Conservation (phyloP, 345 rosid species). For the Corymbia maculata region DNA sequence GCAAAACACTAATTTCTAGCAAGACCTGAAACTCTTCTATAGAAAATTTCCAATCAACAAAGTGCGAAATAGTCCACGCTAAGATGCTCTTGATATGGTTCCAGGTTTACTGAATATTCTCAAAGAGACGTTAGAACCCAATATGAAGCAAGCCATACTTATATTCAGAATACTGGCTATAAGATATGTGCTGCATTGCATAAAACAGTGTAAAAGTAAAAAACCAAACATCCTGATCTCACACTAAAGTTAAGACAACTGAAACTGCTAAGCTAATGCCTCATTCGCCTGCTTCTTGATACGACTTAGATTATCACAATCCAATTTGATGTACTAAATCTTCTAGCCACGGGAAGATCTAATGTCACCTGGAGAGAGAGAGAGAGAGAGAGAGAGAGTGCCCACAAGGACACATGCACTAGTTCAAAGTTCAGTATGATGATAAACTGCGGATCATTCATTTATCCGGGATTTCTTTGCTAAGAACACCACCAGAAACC, state of each 20-base stretch:
- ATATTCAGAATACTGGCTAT: background rate
- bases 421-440: background rate
- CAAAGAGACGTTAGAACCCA: background rate
- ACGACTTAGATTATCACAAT: background rate
- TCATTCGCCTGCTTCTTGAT: too few species aligned
- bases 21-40: too few species aligned
- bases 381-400: background rate
- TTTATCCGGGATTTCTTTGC: background rate
- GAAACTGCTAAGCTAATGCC: background rate
- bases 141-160: background rate
- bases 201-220: background rate
- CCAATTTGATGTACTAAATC: background rate
- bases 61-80: too few species aligned
- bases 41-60: too few species aligned
- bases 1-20: background rate
- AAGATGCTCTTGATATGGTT: background rate
- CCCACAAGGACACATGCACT: background rate
- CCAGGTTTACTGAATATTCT: background rate
- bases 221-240: background rate
- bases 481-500: background rate
- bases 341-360: background rate
- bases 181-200: background rate
- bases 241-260: background rate
- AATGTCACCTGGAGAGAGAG: background rate
- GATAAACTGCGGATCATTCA: background rate